Conservation (phyloP, 352 stramenopile species). For the Phytophthora pisi region DNA sequence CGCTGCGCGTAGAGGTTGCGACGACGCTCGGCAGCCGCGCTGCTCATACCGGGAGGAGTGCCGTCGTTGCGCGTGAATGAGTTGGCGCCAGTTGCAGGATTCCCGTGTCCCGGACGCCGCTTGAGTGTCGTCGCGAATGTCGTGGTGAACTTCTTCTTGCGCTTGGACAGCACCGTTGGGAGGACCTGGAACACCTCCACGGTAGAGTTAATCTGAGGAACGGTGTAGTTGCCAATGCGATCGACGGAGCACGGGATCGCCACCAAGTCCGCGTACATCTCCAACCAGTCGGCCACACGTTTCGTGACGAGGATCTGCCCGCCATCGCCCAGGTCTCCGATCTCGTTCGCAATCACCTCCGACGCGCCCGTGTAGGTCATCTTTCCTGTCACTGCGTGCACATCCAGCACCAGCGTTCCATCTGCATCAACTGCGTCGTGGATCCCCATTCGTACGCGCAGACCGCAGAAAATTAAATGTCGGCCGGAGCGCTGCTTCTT, state of each 20-base stretch:
- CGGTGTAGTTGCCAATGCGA: conserved; percentile 42
- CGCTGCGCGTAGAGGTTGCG: conserved; percentile 23
- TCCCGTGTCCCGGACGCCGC: conserved; percentile 27
- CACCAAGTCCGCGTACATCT: conserved; percentile 43
- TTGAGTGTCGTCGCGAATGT: conserved; percentile 36
- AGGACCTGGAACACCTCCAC: conserved; percentile 47
- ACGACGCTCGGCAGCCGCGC: conserved; percentile 18
- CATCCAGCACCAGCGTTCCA: conserved; percentile 37
- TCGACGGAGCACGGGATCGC: conserved; percentile 35
- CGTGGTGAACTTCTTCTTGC: conserved; percentile 43
- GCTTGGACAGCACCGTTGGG: conserved; percentile 30
- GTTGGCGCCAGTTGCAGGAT: conserved; percentile 10
- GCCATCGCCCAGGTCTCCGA: conserved; percentile 53
- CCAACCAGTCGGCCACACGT: conserved; percentile 49
- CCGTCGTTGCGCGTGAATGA: conserved; percentile 21
- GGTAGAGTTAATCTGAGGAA: conserved; percentile 41
- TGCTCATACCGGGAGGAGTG: conserved; percentile 30
- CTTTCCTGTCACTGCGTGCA: conserved; percentile 52
- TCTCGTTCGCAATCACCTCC: conserved; percentile 53
- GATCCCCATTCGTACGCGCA: conserved; percentile 65
- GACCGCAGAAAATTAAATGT: conserved; percentile 47
- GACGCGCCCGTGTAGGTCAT: conserved; percentile 55
- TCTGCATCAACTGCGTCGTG: conserved; percentile 46
- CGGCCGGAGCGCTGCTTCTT: conserved; percentile 36
- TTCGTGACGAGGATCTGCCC: conserved; percentile 56